Evolutionary conservation across 2,329 filamentous ascomycete species (phyloP).

Genomic region (Stachybotrys echinatus): DNA sequence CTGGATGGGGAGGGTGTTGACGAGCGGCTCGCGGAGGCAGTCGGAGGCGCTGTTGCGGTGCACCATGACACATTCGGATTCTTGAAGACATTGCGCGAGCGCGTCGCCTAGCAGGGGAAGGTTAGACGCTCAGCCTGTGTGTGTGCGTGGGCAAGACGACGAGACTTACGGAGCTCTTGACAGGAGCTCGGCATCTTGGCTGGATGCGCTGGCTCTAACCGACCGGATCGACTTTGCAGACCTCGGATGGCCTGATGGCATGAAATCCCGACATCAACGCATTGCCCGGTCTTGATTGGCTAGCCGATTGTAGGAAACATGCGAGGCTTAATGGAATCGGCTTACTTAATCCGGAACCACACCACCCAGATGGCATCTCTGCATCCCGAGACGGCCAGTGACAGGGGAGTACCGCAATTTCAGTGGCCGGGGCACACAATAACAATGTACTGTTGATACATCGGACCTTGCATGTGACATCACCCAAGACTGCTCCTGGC

Average conservation of each 20-base stretch:
- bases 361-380: too few relatives aligned
- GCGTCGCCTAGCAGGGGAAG: slow-evolving; percentile 64
- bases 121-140: slow-evolving; percentile 3
- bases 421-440: background rate
- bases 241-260: background rate
- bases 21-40: slow-evolving; percentile 78
- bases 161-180: slow-evolving; percentile 81
- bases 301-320: too few relatives aligned
- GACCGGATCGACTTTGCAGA: background rate
- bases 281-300: background rate
- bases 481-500: slow-evolving; percentile 3
- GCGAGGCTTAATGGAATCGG: too few relatives aligned
- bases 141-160: slow-evolving; percentile 2
- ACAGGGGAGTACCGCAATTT: background rate
- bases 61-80: slow-evolving; percentile 94
- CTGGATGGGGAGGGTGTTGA: slow-evolving; percentile 74
- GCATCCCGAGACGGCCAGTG: background rate
- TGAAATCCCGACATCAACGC: background rate
- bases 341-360: too few relatives aligned
- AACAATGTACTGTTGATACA: background rate
- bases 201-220: slow-evolving; percentile 6
- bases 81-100: slow-evolving; percentile 88
- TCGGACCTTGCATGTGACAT: slow-evolving; percentile 20
- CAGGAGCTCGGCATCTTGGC: slow-evolving; percentile 85
- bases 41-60: slow-evolving; percentile 81